These are phyloP conservation scores for Beauveria sp. DNA, from an alignment of 2,329 filamentous ascomycete species.

Conservation along the genomic window DNA sequence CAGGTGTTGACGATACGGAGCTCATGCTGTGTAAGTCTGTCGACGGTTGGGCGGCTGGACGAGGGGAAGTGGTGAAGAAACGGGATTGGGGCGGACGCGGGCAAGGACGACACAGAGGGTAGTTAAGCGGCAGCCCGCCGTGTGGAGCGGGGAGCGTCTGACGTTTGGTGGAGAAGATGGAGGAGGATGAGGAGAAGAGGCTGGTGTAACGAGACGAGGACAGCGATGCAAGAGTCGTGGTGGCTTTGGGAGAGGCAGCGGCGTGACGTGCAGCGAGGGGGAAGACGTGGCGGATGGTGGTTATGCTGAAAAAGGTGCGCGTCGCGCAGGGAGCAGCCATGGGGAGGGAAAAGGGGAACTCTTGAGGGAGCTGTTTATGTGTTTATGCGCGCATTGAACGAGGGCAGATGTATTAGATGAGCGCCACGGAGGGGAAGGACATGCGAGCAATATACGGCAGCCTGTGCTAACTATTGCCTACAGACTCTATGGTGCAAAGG, in stretches of 20 bases:
- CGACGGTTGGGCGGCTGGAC: neutral
- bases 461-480: neutral
- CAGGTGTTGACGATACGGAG: conserved; percentile 20
- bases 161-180: neutral
- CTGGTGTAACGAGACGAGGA: neutral
- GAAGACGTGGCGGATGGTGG: neutral
- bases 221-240: neutral
- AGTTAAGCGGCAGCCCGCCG: neutral
- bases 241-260: neutral
- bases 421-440: neutral
- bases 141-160: neutral
- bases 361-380: neutral
- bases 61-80: neutral
- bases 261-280: neutral
- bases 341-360: neutral
- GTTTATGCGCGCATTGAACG: neutral
- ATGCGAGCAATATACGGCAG: neutral
- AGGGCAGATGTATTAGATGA: neutral
- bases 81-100: neutral
- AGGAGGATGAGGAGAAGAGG: neutral
- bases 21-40: conserved; percentile 19
- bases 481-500: neutral
- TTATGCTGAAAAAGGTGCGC: neutral
- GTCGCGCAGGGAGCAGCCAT: neutral
- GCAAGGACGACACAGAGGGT: neutral